Evolutionary conservation across 257 asterid species (phyloP), one percentile per base, ranked within the genome.

Genomic region (Gentiana dahurica): DNA sequence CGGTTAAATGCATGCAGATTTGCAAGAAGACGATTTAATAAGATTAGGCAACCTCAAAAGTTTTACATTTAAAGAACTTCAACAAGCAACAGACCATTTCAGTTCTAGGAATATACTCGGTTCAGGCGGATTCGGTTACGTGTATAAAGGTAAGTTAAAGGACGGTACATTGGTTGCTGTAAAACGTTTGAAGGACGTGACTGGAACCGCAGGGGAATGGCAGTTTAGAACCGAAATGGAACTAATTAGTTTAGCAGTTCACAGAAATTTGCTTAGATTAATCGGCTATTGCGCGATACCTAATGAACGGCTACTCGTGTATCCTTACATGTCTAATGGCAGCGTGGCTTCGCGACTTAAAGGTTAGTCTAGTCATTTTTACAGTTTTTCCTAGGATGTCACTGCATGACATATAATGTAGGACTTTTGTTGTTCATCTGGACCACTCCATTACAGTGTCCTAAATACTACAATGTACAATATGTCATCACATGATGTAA

Each of bases 291-390:
- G 97, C 38, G 93, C 86, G 52, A 73, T 81, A 15, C 73, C 85
- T 0, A 78, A 49, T 34, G 97, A 92, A 53, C 78, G 93, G 35
- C 94, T 92, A 53, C 79, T 92, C n/a, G 94, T 92, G 3, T 92
- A 92, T 71, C 98, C 98, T 33, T 88, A 75, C 66, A 92, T 92
- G 98, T 75, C 87, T 24, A 92, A 92, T 64, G 98, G 98, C 49
- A 92, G 98, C 39, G 90, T 85, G 33, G 95, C 98, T 0, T 74
- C 93, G 1, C 77, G 95, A 46, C 95, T 91, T 54, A 72, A 86
- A 91, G 96, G 98, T 84, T 53, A 11, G 53, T 59, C 4, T 41
- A 41, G 9, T 4, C 9, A 5, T 65, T 34, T n/a, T 50, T 12
- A 52, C 39, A 24, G 13, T 55, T 13, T 13, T 34, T 6, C 49